A percentile compares a stretch with the other conserved stretches of the same genome.
These are phyloP conservation scores for Ustilago esculenta DNA, from an alignment of 1,284 basidiomycete genomes.

Conservation along the genomic window DNA sequence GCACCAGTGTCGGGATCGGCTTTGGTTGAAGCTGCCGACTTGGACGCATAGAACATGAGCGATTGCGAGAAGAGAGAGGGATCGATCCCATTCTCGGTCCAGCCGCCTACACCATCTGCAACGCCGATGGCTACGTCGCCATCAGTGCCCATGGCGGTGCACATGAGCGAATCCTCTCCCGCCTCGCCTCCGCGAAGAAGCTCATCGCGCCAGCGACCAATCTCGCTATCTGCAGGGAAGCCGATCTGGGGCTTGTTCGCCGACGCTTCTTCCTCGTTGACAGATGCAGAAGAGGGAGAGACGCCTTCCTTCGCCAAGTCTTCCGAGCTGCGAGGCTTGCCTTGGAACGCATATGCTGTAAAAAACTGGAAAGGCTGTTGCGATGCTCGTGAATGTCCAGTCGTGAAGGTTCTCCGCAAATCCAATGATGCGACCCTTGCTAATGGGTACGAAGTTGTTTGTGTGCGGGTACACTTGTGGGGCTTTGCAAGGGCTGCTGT, in stretches of 20 bases:
- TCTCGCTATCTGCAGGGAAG: constrained; percentile 74
- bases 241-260: constrained; percentile 69
- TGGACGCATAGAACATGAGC: constrained; percentile 77
- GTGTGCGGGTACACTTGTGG: background rate
- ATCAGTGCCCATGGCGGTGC: constrained; percentile 72
- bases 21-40: constrained; percentile 61
- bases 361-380: constrained; percentile 74
- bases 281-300: constrained; percentile 15
- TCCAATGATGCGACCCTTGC: background rate
- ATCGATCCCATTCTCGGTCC: constrained; percentile 81
- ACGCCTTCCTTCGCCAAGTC: constrained; percentile 33
- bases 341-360: constrained; percentile 80
- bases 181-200: constrained; percentile 71
- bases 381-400: constrained; percentile 20
- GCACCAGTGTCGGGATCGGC: constrained; percentile 16
- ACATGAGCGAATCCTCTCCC: constrained; percentile 69
- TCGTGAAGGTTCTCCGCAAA: constrained; percentile 19
- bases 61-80: constrained; percentile 79
- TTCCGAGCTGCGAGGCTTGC: constrained; percentile 72
- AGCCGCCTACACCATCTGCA: constrained; percentile 78
- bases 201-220: constrained; percentile 77
- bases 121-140: constrained; percentile 80
- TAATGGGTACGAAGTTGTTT: background rate
- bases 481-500: background rate
- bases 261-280: constrained; percentile 20